A percentile compares a stretch with the other conserved stretches of the same genome.
These are phyloP conservation scores for Acanthamoeba sp. DNA, from an alignment of 208 protist species.

Conservation along the genomic window DNA sequence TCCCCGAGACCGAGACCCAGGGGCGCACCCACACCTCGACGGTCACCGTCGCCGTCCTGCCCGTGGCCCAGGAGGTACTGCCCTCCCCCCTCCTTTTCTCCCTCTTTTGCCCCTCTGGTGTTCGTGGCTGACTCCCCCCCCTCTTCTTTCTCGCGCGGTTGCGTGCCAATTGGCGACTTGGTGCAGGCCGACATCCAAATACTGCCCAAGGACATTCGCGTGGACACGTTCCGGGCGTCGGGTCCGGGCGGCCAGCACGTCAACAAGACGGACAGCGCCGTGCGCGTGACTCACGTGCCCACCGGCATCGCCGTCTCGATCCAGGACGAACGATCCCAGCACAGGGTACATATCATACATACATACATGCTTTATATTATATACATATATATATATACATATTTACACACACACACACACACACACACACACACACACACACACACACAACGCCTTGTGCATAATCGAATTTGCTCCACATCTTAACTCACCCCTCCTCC, in stretches of 20 bases:
- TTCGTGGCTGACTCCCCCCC: neutral
- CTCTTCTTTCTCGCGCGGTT: neutral
- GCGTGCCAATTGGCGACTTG: neutral
- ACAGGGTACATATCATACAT: slow-evolving; percentile 65
- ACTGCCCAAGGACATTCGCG: slow-evolving; percentile 81
- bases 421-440: neutral
- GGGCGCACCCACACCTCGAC: slow-evolving; percentile 91
- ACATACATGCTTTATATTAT: neutral
- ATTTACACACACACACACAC: neutral
- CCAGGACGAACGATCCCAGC: slow-evolving; percentile 91
- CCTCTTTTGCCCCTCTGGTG: neutral
- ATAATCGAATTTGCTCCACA: too few species aligned
- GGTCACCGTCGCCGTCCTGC: slow-evolving; percentile 89
- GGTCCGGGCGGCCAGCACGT: slow-evolving; percentile 92
- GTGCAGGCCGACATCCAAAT: slow-evolving; percentile 84
- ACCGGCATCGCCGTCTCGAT: slow-evolving; percentile 87
- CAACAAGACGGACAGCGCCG: slow-evolving; percentile 91
- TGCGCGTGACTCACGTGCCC: slow-evolving; percentile 90
- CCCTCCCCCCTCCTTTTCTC: neutral
- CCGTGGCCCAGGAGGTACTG: slow-evolving; percentile 83
- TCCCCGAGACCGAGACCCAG: slow-evolving; percentile 88
- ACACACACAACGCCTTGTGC: neutral
- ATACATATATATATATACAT: too few species aligned
- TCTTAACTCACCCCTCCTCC: neutral
- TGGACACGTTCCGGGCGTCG: slow-evolving; percentile 85